Base-by-base conservation (phyloP, 164 flowering plant genomes). In the Kalanchoe fedtschenkoi region DNA sequence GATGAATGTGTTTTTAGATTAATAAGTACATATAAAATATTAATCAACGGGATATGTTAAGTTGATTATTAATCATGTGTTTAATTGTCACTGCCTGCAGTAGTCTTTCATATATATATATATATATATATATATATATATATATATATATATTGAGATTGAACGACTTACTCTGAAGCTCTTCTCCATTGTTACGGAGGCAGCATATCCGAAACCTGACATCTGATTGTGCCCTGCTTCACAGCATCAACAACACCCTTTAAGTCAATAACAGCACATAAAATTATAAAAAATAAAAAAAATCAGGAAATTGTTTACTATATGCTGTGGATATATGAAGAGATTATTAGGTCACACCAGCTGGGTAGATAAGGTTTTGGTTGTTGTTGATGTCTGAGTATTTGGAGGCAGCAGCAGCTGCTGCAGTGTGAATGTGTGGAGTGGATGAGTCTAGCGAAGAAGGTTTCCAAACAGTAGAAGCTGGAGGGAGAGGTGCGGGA, bases 121-220 rank as follows among this genome's bases (percentile, higher is more conserved):
- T 29, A 33, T 21, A 54, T 15, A 21, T 5, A 33, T 24, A 2
- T n/a, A n/a, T n/a, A n/a, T n/a, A n/a, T n/a, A n/a, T n/a, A n/a
- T n/a, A n/a, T n/a, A n/a, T n/a, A n/a, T n/a, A n/a, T n/a, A n/a
- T n/a, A n/a, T n/a, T n/a, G n/a, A n/a, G n/a, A n/a, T n/a, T n/a
- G n/a, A 39, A 38, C 15, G 2, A 68, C 85, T 75, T 76, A 91
- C 97, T 70, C 84, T 77, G 67, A 84, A 87, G 55, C 76, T 78
- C 55, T 76, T 88, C 73, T 91, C 96, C 91, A 83, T 81, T 57
- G 80, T 71, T 11, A 72, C 11, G 56, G 89, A 65, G 47, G 87
- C 89, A 76, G 87, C 89, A 76, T 75, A 81, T 58, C 88, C 89
- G 68, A 56, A 74, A 72, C 66, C 68, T 21, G 82, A 75, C 74